These are phyloP conservation scores for Neohortaea acidophila DNA, from an alignment of 495 filamentous ascomycete species.

Conservation along the genomic window DNA sequence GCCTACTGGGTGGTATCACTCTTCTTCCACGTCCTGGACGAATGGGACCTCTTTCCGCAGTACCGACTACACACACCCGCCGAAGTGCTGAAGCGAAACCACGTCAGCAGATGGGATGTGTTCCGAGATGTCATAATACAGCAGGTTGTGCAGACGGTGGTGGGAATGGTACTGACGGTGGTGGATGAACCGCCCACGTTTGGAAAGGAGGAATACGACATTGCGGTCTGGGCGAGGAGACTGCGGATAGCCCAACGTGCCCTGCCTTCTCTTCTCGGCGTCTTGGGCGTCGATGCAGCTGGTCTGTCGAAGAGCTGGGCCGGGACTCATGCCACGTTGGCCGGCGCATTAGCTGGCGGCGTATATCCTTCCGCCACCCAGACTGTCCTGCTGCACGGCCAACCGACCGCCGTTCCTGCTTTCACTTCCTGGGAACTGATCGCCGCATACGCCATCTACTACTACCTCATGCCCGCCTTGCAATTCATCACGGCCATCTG, in stretches of 20 bases:
- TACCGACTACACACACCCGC: slow-evolving; percentile 88
- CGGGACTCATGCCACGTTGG: slow-evolving; percentile 43
- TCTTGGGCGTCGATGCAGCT: slow-evolving; percentile 27
- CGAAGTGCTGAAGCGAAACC: slow-evolving; percentile 73
- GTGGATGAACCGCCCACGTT: slow-evolving; percentile 49
- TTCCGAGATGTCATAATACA: slow-evolving; percentile 76
- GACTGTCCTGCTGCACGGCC: slow-evolving; percentile 12
- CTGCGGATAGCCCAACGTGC: slow-evolving; percentile 54
- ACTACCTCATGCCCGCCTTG: slow-evolving; percentile 54
- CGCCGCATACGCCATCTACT: slow-evolving; percentile 61
- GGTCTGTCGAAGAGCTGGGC: slow-evolving; percentile 28
- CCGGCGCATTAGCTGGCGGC: slow-evolving; percentile 55
- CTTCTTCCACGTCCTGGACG: slow-evolving; percentile 73
- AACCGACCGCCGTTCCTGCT: slow-evolving; percentile 18
- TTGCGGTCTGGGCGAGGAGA: slow-evolving; percentile 65
- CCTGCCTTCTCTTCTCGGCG: slow-evolving; percentile 41
- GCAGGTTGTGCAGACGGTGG: slow-evolving; percentile 67
- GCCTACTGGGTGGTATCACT: slow-evolving; percentile 83
- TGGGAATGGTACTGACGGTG: slow-evolving; percentile 43
- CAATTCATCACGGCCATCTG: slow-evolving; percentile 60
- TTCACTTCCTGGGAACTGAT: slow-evolving; percentile 63
- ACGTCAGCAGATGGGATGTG: slow-evolving; percentile 65
- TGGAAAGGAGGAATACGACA: slow-evolving; percentile 67
- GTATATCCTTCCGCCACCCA: slow-evolving; percentile 46
- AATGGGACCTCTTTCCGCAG: slow-evolving; percentile 63